Conservation (phyloP, 148 eudicot genomes). For the Camellia sinensis region DNA sequence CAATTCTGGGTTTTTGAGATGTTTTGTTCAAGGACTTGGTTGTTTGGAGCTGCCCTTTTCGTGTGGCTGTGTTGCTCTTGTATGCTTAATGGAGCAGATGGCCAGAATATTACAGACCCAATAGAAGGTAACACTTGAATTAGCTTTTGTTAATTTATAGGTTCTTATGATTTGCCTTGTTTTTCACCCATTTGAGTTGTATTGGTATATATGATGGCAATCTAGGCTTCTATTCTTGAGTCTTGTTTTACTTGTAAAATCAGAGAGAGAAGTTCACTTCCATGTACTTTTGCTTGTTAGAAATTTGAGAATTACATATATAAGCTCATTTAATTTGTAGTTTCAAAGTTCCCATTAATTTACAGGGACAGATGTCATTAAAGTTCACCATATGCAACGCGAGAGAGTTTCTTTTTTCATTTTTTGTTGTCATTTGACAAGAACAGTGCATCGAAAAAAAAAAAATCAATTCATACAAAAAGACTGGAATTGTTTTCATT, state of each 20-base stretch:
- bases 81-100: constrained; percentile 14
- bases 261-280: neutral
- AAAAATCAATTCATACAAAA: neutral
- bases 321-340: neutral
- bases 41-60: neutral
- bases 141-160: neutral
- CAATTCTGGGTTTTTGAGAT: constrained; percentile 9
- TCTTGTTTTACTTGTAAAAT: neutral
- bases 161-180: neutral
- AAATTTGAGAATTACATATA: neutral
- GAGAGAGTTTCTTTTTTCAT: too few relatives aligned
- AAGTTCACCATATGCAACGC: too few relatives aligned
- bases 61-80: constrained; percentile 16
- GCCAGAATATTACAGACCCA: constrained; percentile 17
- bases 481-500: neutral
- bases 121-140: constrained; percentile 20
- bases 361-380: neutral
- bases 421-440: neutral
- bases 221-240: neutral
- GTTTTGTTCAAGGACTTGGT: constrained; percentile 15
- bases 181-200: neutral
- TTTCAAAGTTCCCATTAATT: neutral
- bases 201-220: neutral
- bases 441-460: neutral
- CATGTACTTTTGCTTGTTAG: neutral